These are phyloP conservation scores for Globisporangium echinulatum DNA, from an alignment of 352 stramenopile species.

Conservation along the genomic window DNA sequence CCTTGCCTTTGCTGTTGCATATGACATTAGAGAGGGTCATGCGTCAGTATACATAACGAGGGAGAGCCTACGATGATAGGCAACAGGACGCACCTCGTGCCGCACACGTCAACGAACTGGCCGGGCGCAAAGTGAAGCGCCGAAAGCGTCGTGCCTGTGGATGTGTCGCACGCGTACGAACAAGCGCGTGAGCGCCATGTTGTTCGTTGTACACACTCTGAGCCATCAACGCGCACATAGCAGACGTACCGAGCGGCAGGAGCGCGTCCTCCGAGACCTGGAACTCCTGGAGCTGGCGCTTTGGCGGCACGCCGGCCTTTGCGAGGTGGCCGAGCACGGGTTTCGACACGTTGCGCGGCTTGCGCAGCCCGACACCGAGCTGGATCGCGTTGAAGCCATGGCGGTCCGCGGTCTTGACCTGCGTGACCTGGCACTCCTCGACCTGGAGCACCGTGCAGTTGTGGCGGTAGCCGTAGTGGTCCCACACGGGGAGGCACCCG, in stretches of 20 bases:
- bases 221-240: background rate
- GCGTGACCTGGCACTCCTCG: constrained; percentile 91
- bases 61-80: background rate
- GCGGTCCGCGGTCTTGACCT: constrained; percentile 92
- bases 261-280: constrained; percentile 88
- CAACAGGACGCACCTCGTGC: constrained; percentile 54
- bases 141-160: constrained; percentile 80
- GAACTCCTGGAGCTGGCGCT: constrained; percentile 95
- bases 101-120: constrained; percentile 97
- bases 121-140: constrained; percentile 97
- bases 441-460: constrained; percentile 93
- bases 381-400: constrained; percentile 95
- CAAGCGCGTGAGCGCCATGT: background rate
- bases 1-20: constrained; percentile 66
- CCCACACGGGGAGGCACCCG: constrained; percentile 99
- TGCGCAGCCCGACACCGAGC: constrained; percentile 94
- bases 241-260: constrained; percentile 59
- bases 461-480: constrained; percentile 95
- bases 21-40: background rate
- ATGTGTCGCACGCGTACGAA: background rate
- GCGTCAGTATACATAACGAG: background rate
- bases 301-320: constrained; percentile 89
- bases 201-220: background rate
- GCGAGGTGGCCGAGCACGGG: constrained; percentile 88
- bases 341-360: constrained; percentile 94